Percentiles rank a stretch among this genome's conserved stretches.
Conservation (phyloP, 495 filamentous ascomycete genomes). For the Tuber aestivum region DNA sequence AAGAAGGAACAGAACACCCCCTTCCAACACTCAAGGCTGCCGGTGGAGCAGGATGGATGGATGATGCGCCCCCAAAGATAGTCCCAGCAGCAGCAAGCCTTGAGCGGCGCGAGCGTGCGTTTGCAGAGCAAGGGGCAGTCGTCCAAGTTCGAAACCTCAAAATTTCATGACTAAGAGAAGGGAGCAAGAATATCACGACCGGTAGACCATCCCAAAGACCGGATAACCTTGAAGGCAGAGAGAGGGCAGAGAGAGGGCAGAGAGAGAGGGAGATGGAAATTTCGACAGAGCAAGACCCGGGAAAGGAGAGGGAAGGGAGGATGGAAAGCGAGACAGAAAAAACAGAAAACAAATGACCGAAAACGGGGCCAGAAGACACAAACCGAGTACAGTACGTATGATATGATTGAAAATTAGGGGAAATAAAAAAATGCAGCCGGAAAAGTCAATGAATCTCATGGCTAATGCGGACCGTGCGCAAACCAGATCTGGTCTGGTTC, state of each 20-base stretch:
- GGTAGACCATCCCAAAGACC: neutral
- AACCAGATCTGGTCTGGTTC: neutral
- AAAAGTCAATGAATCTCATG: neutral
- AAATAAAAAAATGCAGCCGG: neutral
- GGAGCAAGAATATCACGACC: neutral
- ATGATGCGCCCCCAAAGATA: neutral
- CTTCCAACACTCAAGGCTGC: neutral
- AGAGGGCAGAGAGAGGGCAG: no score
- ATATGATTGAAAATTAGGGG: no score
- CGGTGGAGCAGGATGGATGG: no score
- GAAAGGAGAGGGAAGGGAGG: neutral
- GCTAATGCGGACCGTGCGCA: neutral
- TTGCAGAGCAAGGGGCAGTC: slow-evolving; percentile 32
- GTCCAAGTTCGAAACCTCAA: slow-evolving; percentile 2
- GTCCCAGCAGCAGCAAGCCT: slow-evolving; percentile 19
- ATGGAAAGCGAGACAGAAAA: neutral
- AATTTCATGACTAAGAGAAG: neutral
- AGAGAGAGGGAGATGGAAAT: neutral
- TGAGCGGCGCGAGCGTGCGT: slow-evolving; percentile 30
- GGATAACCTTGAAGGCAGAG: neutral
- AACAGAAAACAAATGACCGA: neutral
- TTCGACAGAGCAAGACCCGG: neutral
- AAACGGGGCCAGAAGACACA: neutral
- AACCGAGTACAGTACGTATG: neutral
- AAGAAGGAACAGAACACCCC: neutral